phyloP scores from a whole-genome alignment of 805 yeast species.

The Barnettozyma wickerhamii region DNA sequence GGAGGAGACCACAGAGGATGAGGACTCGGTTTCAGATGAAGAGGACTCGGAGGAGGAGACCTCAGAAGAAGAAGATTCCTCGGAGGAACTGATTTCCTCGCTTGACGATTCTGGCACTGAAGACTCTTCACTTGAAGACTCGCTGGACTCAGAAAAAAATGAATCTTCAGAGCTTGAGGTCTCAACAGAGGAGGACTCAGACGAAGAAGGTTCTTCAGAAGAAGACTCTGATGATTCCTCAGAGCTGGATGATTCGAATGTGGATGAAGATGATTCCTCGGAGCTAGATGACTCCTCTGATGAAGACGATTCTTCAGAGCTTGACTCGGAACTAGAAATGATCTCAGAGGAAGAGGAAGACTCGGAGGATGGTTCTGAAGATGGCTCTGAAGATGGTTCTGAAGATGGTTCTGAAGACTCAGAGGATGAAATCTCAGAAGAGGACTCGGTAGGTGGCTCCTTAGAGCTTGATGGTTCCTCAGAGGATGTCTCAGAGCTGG shows the following conservation, averaged over 20 bases:
- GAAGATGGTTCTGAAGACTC: background rate
- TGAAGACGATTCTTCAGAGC: background rate
- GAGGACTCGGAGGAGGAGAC: background rate
- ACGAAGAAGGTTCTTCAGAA: background rate
- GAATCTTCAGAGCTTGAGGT: background rate
- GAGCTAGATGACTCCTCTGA: background rate
- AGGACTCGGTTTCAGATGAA: background rate
- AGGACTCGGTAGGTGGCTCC: background rate
- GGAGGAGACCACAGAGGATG: background rate
- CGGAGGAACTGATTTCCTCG: too few species aligned
- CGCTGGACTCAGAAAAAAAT: background rate
- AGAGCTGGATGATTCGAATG: background rate
- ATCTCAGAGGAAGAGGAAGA: too few species aligned
- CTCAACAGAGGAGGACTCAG: background rate
- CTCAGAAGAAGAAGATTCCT: background rate
- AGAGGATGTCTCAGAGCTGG: background rate
- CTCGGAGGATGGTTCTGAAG: background rate
- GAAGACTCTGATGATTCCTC: background rate
- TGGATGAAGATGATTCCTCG: background rate
- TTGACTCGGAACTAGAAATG: background rate
- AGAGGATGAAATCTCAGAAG: background rate
- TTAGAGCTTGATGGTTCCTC: too few species aligned
- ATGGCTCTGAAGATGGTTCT: background rate
- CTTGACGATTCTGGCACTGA: too few species aligned
- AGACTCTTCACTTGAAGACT: too few species aligned